These are phyloP conservation scores for Ustilago cynodontis DNA, from an alignment of 1,284 basidiomycete genomes.

Conservation along the genomic window DNA sequence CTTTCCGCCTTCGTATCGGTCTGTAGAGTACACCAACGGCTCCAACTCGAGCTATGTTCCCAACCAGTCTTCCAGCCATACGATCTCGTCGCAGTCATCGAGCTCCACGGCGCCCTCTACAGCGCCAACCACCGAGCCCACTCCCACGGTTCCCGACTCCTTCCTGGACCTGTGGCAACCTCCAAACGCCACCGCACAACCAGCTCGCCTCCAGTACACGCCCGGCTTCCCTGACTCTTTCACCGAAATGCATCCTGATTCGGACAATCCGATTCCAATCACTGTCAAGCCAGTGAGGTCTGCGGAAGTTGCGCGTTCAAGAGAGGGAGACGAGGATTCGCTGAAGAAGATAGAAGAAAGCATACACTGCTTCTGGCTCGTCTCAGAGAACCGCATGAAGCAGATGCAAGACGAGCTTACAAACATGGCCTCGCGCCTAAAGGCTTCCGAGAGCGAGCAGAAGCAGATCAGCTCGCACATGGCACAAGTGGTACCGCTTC, in stretches of 20 bases:
- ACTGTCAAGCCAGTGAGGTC: neutral
- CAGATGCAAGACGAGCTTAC: slow-evolving; percentile 25
- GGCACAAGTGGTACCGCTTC: slow-evolving; percentile 17
- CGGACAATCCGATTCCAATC: neutral
- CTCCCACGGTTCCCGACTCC: neutral
- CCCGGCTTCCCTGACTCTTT: neutral
- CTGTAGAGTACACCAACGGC: neutral
- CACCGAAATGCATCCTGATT: neutral
- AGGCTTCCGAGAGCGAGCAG: slow-evolving; percentile 5
- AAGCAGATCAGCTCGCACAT: slow-evolving; percentile 7
- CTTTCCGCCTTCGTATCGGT: slow-evolving; percentile 5
- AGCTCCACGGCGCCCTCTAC: neutral
- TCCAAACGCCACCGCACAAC: neutral
- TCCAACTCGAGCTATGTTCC: neutral
- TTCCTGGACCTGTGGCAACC: neutral
- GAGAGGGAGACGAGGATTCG: neutral
- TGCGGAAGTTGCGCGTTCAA: neutral
- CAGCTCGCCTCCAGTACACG: neutral
- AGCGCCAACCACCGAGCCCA: neutral
- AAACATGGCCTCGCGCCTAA: neutral
- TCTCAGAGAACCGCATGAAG: slow-evolving; percentile 22
- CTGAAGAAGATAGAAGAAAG: slow-evolving; percentile 24
- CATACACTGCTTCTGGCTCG: slow-evolving; percentile 35
- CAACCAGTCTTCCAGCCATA: neutral
- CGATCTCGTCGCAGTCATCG: slow-evolving; percentile 1